Conservation (phyloP, 139 green algal species). For the Raphidocelis subcapitata region DNA sequence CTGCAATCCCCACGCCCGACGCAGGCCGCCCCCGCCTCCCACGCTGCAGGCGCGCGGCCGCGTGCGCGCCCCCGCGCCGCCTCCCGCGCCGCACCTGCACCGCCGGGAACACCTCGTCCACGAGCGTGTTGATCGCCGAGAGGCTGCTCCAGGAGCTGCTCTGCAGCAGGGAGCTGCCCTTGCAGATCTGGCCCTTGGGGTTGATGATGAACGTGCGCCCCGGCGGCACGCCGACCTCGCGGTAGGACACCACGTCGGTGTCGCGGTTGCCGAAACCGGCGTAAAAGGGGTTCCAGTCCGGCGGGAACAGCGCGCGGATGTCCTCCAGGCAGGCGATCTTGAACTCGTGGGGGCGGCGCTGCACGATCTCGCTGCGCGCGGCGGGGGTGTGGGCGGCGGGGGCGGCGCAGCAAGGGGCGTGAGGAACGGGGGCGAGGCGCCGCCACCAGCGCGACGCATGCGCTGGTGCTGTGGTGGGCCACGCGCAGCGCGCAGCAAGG, state of each 20-base stretch:
- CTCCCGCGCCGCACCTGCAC: conserved; percentile 4
- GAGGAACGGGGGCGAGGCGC: no score
- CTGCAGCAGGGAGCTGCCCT: conserved; percentile 24
- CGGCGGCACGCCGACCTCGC: conserved; percentile 74
- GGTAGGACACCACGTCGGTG: conserved; percentile 92
- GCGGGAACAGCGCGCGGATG: conserved; percentile 86
- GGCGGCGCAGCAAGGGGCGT: no score
- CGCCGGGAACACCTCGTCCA: conserved; percentile 74
- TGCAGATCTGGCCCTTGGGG: conserved; percentile 60
- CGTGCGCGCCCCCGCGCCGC: no score
- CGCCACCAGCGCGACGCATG: no score
- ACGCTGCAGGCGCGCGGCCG: no score
- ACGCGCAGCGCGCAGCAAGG: no score
- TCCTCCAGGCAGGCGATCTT: conserved; percentile 88
- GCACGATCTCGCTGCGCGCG: conserved; percentile 68
- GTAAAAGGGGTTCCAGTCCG: conserved; percentile 89
- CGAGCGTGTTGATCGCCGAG: conserved; percentile 64
- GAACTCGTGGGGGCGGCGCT: conserved; percentile 92
- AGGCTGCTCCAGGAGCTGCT: conserved; percentile 57
- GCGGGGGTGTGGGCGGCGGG: no score
- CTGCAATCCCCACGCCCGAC: no score
- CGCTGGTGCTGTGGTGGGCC: no score
- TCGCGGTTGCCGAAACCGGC: conserved; percentile 93
- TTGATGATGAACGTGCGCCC: conserved; percentile 95
- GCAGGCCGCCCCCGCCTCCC: no score